These are phyloP conservation scores for Rhododendron ovatum DNA, from an alignment of 148 eudicot genomes.

Conservation along the genomic window DNA sequence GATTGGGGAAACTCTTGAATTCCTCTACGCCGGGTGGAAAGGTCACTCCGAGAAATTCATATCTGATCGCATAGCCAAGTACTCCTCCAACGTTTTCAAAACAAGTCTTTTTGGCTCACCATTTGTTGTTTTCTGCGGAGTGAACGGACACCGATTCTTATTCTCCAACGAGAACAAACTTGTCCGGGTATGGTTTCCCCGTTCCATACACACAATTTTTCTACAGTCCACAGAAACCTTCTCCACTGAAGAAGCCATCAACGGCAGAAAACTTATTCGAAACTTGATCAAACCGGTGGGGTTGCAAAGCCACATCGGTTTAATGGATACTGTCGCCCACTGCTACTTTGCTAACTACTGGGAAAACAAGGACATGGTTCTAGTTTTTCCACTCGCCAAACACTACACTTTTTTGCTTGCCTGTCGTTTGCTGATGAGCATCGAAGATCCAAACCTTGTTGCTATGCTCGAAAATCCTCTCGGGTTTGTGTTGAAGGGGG, in stretches of 20 bases:
- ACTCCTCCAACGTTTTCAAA: neutral
- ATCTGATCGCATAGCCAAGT: neutral
- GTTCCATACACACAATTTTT: too few species aligned
- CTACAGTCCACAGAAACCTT: too few species aligned
- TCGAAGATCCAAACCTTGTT: conserved; percentile 23
- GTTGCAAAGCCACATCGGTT: conserved; percentile 25
- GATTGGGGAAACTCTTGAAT: neutral
- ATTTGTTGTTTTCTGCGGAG: neutral
- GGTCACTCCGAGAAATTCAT: neutral
- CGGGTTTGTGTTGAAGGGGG: conserved; percentile 16
- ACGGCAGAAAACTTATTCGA: conserved; percentile 17
- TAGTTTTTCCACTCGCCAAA: conserved; percentile 18
- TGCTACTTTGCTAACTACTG: conserved; percentile 22
- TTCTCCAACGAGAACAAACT: neutral
- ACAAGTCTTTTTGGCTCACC: neutral
- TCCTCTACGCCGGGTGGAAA: neutral
- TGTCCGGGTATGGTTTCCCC: neutral
- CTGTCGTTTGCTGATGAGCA: conserved; percentile 5
- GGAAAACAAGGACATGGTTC: conserved; percentile 19
- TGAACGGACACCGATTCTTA: neutral
- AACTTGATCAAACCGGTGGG: conserved; percentile 32
- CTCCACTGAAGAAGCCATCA: too few species aligned
- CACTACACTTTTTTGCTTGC: conserved; percentile 9
- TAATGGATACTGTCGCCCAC: conserved; percentile 36
- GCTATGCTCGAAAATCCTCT: conserved; percentile 19